Evolutionary conservation across 1,139 yeast species (phyloP).

Genomic region (Taphrina communis): DNA sequence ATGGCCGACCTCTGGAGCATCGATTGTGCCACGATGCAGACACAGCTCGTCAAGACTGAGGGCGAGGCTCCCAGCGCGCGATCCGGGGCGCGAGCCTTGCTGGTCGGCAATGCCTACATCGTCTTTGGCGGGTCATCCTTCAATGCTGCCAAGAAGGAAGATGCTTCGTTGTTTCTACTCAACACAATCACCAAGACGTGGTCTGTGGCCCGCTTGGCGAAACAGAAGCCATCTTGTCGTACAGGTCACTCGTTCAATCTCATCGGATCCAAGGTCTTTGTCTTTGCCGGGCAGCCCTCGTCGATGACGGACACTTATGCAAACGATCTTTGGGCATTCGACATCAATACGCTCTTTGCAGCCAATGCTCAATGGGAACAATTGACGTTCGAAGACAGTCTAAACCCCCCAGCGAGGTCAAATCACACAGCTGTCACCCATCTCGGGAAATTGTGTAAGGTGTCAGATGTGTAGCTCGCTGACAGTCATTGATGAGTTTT

Average conservation of each 20-base stretch:
- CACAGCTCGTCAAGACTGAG: neutral
- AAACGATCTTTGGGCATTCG: conserved; percentile 27
- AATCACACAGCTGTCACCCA: conserved; percentile 19
- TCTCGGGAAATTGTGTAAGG: conserved; percentile 14
- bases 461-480: too few species aligned
- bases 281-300: conserved; percentile 23
- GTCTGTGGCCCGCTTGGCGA: conserved; percentile 18
- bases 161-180: conserved; percentile 14
- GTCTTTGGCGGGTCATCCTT: conserved; percentile 31
- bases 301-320: neutral
- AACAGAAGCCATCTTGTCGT: conserved; percentile 14
- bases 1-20: conserved; percentile 6
- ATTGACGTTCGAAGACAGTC: neutral
- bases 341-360: conserved; percentile 26
- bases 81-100: conserved; percentile 14
- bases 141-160: neutral
- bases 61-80: conserved; percentile 19
- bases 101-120: conserved; percentile 23
- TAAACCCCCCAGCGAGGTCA: neutral
- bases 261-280: conserved; percentile 21
- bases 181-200: conserved; percentile 24
- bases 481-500: neutral
- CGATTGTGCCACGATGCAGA: conserved; percentile 3
- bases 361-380: conserved; percentile 16
- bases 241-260: conserved; percentile 19